Percentiles rank a stretch among this genome's conserved stretches.
Evolutionary conservation across 2,329 filamentous ascomycete genomes (phyloP).

Genomic region (Penicillium verrucosum): DNA sequence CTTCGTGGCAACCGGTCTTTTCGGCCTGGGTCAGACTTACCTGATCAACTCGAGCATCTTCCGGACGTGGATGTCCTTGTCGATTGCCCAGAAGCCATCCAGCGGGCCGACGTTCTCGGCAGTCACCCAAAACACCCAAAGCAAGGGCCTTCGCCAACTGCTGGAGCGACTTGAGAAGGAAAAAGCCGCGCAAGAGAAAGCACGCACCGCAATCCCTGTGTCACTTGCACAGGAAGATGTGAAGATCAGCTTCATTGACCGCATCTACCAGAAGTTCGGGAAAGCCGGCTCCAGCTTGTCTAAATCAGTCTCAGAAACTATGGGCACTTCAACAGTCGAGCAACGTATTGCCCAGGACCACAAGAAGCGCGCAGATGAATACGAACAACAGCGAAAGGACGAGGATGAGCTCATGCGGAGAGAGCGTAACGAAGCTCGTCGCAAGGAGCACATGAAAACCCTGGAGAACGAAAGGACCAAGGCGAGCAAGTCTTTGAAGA

Average conservation of each 20-base stretch:
- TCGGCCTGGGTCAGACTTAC: slow-evolving; percentile 44
- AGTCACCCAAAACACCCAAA: slow-evolving; percentile 4
- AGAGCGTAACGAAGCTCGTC: slow-evolving; percentile 35
- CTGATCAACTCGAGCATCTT: slow-evolving; percentile 41
- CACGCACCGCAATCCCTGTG: background rate
- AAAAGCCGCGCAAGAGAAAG: slow-evolving; percentile 7
- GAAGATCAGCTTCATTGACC: slow-evolving; percentile 35
- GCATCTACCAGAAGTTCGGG: slow-evolving; percentile 17
- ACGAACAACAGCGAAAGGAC: slow-evolving; percentile 28
- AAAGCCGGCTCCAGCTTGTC: slow-evolving; percentile 9
- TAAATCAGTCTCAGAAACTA: slow-evolving; percentile 4
- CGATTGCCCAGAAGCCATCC: slow-evolving; percentile 14
- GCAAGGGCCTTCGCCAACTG: slow-evolving; percentile 18
- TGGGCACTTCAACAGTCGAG: slow-evolving; percentile 3
- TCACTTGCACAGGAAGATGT: background rate
- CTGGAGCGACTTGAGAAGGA: slow-evolving; percentile 15
- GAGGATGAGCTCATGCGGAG: slow-evolving; percentile 33
- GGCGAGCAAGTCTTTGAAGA: slow-evolving; percentile 16
- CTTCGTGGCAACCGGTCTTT: slow-evolving; percentile 50
- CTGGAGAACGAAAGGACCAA: slow-evolving; percentile 26
- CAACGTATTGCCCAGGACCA: slow-evolving; percentile 31
- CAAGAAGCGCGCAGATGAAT: slow-evolving; percentile 29
- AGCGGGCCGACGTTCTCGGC: background rate
- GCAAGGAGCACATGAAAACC: slow-evolving; percentile 25
- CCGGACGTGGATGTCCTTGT: slow-evolving; percentile 29